A percentile compares a stretch with the other conserved stretches of the same genome.
Evolutionary conservation across 2,329 filamentous ascomycete species (phyloP).

Genomic region (Fusarium sp.): DNA sequence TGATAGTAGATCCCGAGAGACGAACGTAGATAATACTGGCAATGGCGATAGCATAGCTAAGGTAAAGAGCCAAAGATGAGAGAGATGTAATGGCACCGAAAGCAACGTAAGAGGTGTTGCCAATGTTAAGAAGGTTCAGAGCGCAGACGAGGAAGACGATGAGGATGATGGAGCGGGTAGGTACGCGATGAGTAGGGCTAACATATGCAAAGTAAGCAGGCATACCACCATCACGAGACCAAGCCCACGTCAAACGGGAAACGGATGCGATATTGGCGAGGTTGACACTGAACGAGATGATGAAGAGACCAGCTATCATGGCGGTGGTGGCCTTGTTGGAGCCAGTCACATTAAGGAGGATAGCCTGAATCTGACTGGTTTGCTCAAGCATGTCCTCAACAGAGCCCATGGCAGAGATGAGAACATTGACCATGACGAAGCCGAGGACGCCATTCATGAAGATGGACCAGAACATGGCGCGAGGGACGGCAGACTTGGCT

Average conservation of each 20-base stretch:
- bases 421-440: slow-evolving; percentile 41
- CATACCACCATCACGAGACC: slow-evolving; percentile 40
- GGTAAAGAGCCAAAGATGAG: slow-evolving; percentile 37
- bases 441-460: slow-evolving; percentile 41
- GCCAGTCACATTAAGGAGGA: slow-evolving; percentile 29
- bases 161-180: slow-evolving; percentile 34
- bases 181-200: slow-evolving; percentile 36
- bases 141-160: slow-evolving; percentile 40
- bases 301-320: slow-evolving; percentile 38
- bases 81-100: slow-evolving; percentile 39
- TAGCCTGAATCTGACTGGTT: slow-evolving; percentile 37
- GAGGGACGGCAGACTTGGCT: slow-evolving; percentile 38
- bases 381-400: slow-evolving; percentile 37
- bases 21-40: slow-evolving; percentile 37
- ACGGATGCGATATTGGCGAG: slow-evolving; percentile 39
- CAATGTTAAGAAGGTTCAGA: slow-evolving; percentile 40
- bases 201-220: slow-evolving; percentile 39
- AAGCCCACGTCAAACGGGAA: slow-evolving; percentile 40
- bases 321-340: slow-evolving; percentile 35
- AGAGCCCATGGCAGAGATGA: slow-evolving; percentile 40
- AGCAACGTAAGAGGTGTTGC: slow-evolving; percentile 38
- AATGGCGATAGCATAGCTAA: slow-evolving; percentile 41
- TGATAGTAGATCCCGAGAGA: slow-evolving; percentile 6
- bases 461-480: slow-evolving; percentile 44
- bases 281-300: slow-evolving; percentile 40